Evolutionary conservation across 2,329 filamentous ascomycete species (phyloP), one percentile per base, ranked within the genome.

Genomic region (Macroventuria anomochaeta): DNA sequence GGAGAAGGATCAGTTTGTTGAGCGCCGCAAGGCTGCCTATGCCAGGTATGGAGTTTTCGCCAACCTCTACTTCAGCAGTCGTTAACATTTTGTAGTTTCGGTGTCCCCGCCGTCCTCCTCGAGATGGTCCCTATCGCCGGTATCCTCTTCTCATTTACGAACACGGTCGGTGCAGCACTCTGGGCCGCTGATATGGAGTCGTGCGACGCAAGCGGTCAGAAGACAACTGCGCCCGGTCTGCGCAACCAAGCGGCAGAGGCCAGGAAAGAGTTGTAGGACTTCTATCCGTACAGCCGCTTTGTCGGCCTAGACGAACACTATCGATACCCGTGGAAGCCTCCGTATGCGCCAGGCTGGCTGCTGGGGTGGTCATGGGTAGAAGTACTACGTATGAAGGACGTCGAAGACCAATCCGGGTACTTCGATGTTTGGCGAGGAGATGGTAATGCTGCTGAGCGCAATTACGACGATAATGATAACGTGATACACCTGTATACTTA

Each of bases 141-240:
- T 5, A 88, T 96, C 46, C 82, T 93, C 56, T 96, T 96, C 69
- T 83, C 89, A 0, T 97, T 96, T 73, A 96, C 92, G 13, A 97
- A 96, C 73, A 89, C 90, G 1, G 91, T 96, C 53, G 93, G 92
- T 7, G 93, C 93, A 47, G 93, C 93, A 7, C 78, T 97, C n/a
- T 97, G 92, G 92, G 93, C 93, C 33, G 90, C 91, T 15, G 92
- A 96, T 73, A 84, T 96, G 53, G 91, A 96, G 73, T 53, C 70
- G 48, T 53, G 50, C 17, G 58, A 46, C 20, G 41, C 55, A 7
- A 59, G 52, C 26, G 55, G 62, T 4, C 57, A 61, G 20, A 61
- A 60, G 49, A 71, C 67, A 2, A 75, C 72, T 2, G 72, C 73
- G 1, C 72, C 72, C 1, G 70, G 67, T 32, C 63, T 76, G 15